Evolutionary conservation across 1,284 basidiomycete species (phyloP), one percentile per base, ranked within the genome.

Genomic region (Neonothopanus nambi): DNA sequence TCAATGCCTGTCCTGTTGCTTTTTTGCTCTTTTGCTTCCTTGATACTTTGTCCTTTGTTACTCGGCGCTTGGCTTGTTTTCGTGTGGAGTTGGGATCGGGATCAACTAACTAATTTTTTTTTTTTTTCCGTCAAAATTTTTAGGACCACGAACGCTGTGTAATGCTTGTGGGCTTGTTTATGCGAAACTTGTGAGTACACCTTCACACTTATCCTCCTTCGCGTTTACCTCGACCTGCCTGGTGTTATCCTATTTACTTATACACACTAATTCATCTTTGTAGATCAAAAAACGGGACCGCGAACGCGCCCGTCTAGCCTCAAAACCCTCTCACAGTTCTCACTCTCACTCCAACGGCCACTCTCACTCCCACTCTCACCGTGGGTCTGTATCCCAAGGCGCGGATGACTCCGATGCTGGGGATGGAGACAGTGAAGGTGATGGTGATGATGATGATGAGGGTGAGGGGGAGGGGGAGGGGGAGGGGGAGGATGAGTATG

Each of bases 101-200:
- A n/a, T n/a, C n/a, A n/a, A n/a, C n/a, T n/a, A n/a, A n/a, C n/a
- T 17, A n/a, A 11, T 26, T 23, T 45, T 12, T 5, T 23, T 30
- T 24, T 8, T 47, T 15, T 18, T 17, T 21, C 20, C n/a, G n/a
- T n/a, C n/a, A n/a, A 13, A 30, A 11, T 48, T 30, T 28, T 9
- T 58, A 87, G 85, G 86, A 47, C 87, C 87, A 7, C 75, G 86
- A 58, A 89, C 86, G 38, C 68, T 89, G 41, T 89, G 87, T 67
- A 89, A 89, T 64, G 87, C 87, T 5, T 89, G 87, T 68, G 87
- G 87, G 11, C 74, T 89, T 37, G 87, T 89, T n/a, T 89, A 87
- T 64, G 86, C 85, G 26, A 89, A 89, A 69, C 71, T 88, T 64
- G 85, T 87, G 63, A 59, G 82, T 68, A 18, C 18, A 36, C 50